A percentile compares a stretch with the other conserved stretches of the same genome.
These are phyloP conservation scores for Hemileia vastatrix DNA, from an alignment of 1,284 basidiomycete species.

Conservation along the genomic window DNA sequence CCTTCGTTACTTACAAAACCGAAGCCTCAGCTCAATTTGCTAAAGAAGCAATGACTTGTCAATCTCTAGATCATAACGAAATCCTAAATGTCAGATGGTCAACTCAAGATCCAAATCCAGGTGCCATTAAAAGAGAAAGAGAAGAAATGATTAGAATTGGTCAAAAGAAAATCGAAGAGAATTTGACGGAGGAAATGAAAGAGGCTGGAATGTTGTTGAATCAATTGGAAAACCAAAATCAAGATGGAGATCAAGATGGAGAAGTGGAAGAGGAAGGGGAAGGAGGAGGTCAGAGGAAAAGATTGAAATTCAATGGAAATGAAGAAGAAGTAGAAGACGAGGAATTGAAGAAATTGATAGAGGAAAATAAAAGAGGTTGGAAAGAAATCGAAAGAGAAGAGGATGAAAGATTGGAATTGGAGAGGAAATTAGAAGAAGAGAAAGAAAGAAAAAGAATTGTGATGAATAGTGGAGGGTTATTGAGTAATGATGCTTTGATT, in stretches of 20 bases:
- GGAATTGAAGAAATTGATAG: too few species aligned
- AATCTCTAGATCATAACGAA: conserved; percentile 92
- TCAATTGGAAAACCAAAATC: conserved; percentile 50
- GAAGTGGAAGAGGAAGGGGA: conserved; percentile 26
- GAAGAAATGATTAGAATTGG: conserved; percentile 29
- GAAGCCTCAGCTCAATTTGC: conserved; percentile 87
- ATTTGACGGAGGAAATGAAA: conserved; percentile 66
- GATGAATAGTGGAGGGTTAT: conserved; percentile 50
- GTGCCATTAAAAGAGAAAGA: conserved; percentile 48
- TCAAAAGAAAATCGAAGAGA: conserved; percentile 72
- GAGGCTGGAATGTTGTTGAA: conserved; percentile 79
- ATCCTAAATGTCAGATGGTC: conserved; percentile 92
- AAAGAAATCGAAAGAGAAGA: conserved; percentile 33
- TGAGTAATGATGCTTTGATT: conserved; percentile 69
- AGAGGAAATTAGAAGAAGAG: too few species aligned
- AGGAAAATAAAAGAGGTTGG: too few species aligned
- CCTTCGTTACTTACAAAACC: conserved; percentile 85
- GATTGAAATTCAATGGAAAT: conserved; percentile 50
- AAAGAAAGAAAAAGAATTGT: conserved; percentile 37
- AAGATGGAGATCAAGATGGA: conserved; percentile 27
- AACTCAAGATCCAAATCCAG: conserved; percentile 89
- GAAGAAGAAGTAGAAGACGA: conserved; percentile 34
- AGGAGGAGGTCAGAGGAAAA: conserved; percentile 47
- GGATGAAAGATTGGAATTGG: conserved; percentile 29
- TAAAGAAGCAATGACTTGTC: conserved; percentile 98